These are phyloP conservation scores for Cyanodermella asteris DNA, from an alignment of 2,329 filamentous ascomycete species.

Conservation along the genomic window DNA sequence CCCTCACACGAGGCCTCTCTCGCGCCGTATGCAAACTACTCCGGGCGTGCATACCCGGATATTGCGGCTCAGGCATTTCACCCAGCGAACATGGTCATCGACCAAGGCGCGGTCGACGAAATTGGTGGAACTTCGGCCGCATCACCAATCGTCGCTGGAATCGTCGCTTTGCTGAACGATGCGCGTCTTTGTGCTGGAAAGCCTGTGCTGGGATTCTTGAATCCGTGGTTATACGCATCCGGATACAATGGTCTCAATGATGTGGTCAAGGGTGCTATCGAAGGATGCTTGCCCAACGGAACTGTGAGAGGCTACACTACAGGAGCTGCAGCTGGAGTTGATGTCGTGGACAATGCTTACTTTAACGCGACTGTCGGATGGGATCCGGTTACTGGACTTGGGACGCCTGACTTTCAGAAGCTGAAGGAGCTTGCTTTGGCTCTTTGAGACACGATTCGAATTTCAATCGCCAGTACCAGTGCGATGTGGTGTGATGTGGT, in stretches of 20 bases:
- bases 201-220: slow-evolving; percentile 17
- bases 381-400: slow-evolving; percentile 28
- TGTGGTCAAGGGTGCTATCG: slow-evolving; percentile 14
- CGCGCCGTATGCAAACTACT: slow-evolving; percentile 5
- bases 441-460: too few relatives aligned
- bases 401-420: slow-evolving; percentile 23
- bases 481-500: too few relatives aligned
- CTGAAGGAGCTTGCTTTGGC: slow-evolving; percentile 12
- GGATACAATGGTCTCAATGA: slow-evolving; percentile 9
- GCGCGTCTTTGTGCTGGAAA: slow-evolving; percentile 15
- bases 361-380: slow-evolving; percentile 24
- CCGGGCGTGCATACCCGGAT: slow-evolving; percentile 4
- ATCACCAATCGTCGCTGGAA: slow-evolving; percentile 16
- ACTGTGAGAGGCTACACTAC: slow-evolving; percentile 11
- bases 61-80: slow-evolving; percentile 8
- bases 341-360: slow-evolving; percentile 14
- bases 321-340: slow-evolving; percentile 8
- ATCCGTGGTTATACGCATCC: slow-evolving; percentile 7
- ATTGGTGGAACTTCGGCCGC: slow-evolving; percentile 28
- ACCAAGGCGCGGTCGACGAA: slow-evolving; percentile 19
- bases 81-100: slow-evolving; percentile 17
- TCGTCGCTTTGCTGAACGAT: slow-evolving; percentile 17
- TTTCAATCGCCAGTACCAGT: too few relatives aligned
- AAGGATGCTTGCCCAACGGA: slow-evolving; percentile 17
- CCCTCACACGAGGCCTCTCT: too few relatives aligned